Base-by-base conservation (phyloP, 1,139 yeast genomes). In the Yamadazyma diddensiae region DNA sequence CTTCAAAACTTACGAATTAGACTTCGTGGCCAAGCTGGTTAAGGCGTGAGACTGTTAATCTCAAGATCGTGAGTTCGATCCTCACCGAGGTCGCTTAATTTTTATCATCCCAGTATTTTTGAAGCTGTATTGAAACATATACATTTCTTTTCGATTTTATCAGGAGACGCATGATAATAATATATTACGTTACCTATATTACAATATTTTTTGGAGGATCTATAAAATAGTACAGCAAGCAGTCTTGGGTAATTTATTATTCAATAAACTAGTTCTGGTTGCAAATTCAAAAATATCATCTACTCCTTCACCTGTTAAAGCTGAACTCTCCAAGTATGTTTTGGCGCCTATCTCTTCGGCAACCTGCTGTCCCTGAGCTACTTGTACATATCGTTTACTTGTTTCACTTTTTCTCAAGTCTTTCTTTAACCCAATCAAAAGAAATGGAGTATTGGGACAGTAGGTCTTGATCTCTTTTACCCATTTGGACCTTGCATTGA, bases 241-340 rank as follows among this genome's bases (percentile, higher is more conserved):
- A 35, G 38, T 49, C 30, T 46, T 45, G 4, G 55, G 48, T 36
- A 57, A 58, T 19, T 59, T 62, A 24, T 51, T 52, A 24, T 57
- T 58, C 32, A 68, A 49, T 38, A 83, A 62, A 52, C 88, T 81
- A 2, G 80, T 73, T 47, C 94, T 68, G 1, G 87, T 79, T 8
- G 92, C 92, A 37, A 70, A 69, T 55, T 82, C 94, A 53, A 83
- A 82, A 5, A 82, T 84, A 51, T 81, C 87, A 53, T 82, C 92
- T 13, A 82, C 92, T 5, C 87, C 88, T 52, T 82, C 88, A 4
- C 92, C 92, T 1, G 88, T 81, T 39, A 82, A 60, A 2, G 92
- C 82, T 31, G 87, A 79, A 49, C 90, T 80, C 46, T 82, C 90
- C 50, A 82, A 58, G 52, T 80, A 82, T 36, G 62, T 70, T 43